Conservation (phyloP, 805 yeast species). For the Candida pseudoglaebosa region DNA sequence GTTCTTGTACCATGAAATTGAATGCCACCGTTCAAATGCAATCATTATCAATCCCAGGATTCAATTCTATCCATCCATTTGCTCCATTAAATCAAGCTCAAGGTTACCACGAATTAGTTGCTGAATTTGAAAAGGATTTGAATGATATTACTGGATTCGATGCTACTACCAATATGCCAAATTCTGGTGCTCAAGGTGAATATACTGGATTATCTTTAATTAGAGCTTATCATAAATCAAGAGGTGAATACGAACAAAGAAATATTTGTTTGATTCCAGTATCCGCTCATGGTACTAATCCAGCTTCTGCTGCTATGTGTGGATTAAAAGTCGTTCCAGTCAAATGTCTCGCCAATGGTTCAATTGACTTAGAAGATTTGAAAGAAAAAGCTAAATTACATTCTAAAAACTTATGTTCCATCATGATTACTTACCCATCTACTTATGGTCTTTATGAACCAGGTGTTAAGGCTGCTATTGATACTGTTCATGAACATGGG, state of each 20-base stretch:
- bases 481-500: slow-evolving; percentile 78
- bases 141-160: slow-evolving; percentile 92
- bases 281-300: slow-evolving; percentile 97
- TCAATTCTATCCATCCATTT: slow-evolving; percentile 85
- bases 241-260: slow-evolving; percentile 64
- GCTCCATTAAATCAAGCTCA: slow-evolving; percentile 85
- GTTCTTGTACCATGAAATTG: slow-evolving; percentile 97
- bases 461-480: slow-evolving; percentile 78
- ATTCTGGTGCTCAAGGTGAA: slow-evolving; percentile 99
- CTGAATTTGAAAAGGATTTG: slow-evolving; percentile 77
- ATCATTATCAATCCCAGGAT: slow-evolving; percentile 93
- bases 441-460: slow-evolving; percentile 97
- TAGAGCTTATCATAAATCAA: slow-evolving; percentile 64
- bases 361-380: slow-evolving; percentile 77
- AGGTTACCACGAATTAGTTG: slow-evolving; percentile 75
- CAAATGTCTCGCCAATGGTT: slow-evolving; percentile 81
- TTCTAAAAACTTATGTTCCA: slow-evolving; percentile 71
- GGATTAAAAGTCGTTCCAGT: slow-evolving; percentile 92
- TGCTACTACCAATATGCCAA: slow-evolving; percentile 90
- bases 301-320: slow-evolving; percentile 97
- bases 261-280: slow-evolving; percentile 93
- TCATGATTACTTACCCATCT: slow-evolving; percentile 97
- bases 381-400: slow-evolving; percentile 67
- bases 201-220: slow-evolving; percentile 90
- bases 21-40: slow-evolving; percentile 94